Conservation (phyloP, 805 yeast genomes). For the Kazachstania psychrophila region DNA sequence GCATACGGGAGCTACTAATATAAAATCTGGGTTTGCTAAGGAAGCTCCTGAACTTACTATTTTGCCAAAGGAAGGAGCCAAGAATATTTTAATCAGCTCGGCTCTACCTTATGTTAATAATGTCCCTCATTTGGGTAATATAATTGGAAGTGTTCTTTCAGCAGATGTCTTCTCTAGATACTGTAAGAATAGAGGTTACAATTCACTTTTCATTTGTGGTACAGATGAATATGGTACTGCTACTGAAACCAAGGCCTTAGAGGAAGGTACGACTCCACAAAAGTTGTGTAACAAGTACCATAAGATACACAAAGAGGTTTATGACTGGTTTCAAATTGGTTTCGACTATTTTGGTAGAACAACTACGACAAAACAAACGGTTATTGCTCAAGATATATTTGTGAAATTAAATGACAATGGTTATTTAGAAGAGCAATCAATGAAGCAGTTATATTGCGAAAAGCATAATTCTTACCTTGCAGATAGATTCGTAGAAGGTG, state of each 20-base stretch:
- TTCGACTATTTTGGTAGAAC: conserved; percentile 96
- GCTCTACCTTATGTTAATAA: conserved; percentile 97
- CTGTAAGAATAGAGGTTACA: conserved; percentile 79
- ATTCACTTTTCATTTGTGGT: conserved; percentile 84
- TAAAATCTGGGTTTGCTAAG: conserved; percentile 21
- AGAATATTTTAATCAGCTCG: conserved; percentile 83
- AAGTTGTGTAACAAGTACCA: conserved; percentile 88
- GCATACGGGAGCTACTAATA: conserved; percentile 34
- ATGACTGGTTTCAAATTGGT: conserved; percentile 93
- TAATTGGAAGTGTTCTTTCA: conserved; percentile 85
- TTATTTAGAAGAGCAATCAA: conserved; percentile 74
- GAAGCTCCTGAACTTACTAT: conserved; percentile 32
- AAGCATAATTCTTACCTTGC: conserved; percentile 87
- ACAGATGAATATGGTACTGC: conserved; percentile 99
- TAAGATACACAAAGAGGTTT: conserved; percentile 75
- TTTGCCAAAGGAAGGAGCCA: conserved; percentile 60
- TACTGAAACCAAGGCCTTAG: conserved; percentile 95
- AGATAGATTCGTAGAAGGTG: conserved; percentile 95
- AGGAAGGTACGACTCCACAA: conserved; percentile 81
- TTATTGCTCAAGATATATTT: conserved; percentile 91
- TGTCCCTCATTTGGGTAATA: conserved; percentile 97
- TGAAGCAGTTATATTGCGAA: conserved; percentile 86
- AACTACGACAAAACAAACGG: conserved; percentile 83
- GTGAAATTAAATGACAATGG: conserved; percentile 65
- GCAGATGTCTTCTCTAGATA: conserved; percentile 93